phyloP scores from a whole-genome alignment of 805 yeast genomes.

The Yarrowia bubula region DNA sequence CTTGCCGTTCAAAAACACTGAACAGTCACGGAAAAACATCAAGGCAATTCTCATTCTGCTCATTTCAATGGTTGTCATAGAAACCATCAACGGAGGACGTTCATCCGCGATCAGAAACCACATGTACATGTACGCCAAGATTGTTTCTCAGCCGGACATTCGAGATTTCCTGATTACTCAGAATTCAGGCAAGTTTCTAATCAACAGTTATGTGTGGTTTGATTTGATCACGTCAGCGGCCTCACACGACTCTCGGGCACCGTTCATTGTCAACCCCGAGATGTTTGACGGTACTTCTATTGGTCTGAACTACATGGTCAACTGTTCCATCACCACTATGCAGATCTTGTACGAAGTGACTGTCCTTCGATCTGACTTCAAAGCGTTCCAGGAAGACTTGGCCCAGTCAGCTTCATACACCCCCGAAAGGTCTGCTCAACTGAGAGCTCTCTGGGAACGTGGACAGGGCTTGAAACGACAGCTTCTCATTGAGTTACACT shows the following conservation, averaged over 20 bases:
- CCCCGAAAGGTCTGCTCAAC: not conserved
- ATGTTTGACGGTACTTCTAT: constrained; percentile 23
- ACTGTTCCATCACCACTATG: constrained; percentile 16
- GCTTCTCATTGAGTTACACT: not conserved
- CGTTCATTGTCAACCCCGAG: constrained; percentile 11
- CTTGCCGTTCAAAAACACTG: constrained; percentile 2
- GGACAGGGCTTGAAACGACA: constrained; percentile 6
- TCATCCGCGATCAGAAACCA: constrained; percentile 21
- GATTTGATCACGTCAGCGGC: constrained; percentile 14
- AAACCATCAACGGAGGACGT: constrained; percentile 20
- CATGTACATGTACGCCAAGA: constrained; percentile 26
- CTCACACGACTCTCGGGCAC: not conserved
- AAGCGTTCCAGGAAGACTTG: constrained; percentile 21
- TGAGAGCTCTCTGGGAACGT: constrained; percentile 11
- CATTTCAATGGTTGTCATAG: constrained; percentile 20
- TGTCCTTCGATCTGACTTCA: constrained; percentile 3
- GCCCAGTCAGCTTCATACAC: not conserved
- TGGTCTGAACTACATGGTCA: constrained; percentile 24
- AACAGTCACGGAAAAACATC: constrained; percentile 5
- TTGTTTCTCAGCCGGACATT: constrained; percentile 4
- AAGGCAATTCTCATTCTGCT: constrained; percentile 17
- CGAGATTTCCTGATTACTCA: not conserved
- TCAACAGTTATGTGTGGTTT: constrained; percentile 20
- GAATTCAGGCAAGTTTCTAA: constrained; percentile 24
- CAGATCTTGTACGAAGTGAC: constrained; percentile 11